A percentile compares a stretch with the other conserved stretches of the same genome.
Conservation (phyloP, 2,329 filamentous ascomycete species). For the Stagonosporopsis chrysanthemi region DNA sequence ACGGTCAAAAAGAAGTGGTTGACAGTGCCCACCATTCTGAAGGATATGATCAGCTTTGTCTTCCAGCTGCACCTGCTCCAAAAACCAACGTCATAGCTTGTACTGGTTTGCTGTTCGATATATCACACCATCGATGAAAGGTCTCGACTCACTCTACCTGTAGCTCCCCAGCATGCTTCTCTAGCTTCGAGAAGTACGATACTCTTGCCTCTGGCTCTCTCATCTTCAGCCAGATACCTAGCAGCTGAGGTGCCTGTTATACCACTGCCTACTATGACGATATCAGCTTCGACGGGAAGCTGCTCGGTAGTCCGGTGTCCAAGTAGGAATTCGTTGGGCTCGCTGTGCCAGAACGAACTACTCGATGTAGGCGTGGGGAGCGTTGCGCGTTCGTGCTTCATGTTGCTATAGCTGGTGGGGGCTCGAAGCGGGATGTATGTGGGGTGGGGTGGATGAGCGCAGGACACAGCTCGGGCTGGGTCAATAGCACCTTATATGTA, state of each 20-base stretch:
- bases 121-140: not conserved
- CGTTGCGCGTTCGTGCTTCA: constrained; percentile 45
- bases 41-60: not conserved
- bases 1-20: constrained; percentile 71
- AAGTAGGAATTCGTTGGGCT: constrained; percentile 69
- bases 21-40: constrained; percentile 70
- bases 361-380: constrained; percentile 69
- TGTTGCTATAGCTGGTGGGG: constrained; percentile 25
- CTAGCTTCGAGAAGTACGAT: constrained; percentile 79
- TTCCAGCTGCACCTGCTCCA: too few species aligned
- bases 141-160: constrained; percentile 68
- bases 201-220: constrained; percentile 54
- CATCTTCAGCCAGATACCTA: constrained; percentile 62
- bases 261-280: constrained; percentile 77
- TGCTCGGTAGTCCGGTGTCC: constrained; percentile 72
- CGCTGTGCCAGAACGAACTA: constrained; percentile 75
- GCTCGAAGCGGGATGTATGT: not conserved
- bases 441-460: constrained; percentile 13
- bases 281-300: constrained; percentile 69
- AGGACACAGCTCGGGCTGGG: not conserved
- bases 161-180: constrained; percentile 84
- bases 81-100: too few species aligned
- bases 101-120: not conserved
- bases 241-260: constrained; percentile 79
- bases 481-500: constrained; percentile 9